Evolutionary conservation across 2,329 filamentous ascomycete species (phyloP).

Genomic region (Monilinia vaccinii-corymbosi): DNA sequence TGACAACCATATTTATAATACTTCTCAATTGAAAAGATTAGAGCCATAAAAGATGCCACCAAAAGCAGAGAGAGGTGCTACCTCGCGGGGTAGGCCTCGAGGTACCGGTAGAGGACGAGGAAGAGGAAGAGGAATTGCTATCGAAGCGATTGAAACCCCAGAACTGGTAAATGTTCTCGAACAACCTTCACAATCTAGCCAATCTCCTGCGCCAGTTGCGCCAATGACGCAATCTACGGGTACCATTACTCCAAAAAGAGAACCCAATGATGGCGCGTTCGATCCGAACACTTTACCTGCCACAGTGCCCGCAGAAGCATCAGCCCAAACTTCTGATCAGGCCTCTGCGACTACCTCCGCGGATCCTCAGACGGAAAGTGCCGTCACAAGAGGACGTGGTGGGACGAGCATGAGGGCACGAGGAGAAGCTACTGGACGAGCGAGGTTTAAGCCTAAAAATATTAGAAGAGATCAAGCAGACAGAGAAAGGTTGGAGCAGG

Average conservation of each 20-base stretch:
- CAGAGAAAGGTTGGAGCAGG: constrained; percentile 18
- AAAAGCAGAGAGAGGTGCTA: constrained; percentile 18
- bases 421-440: constrained; percentile 17
- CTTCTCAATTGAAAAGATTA: not conserved
- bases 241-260: constrained; percentile 11
- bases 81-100: constrained; percentile 10
- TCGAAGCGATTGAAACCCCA: constrained; percentile 8
- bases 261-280: constrained; percentile 13
- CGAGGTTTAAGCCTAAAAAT: constrained; percentile 29
- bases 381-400: not conserved
- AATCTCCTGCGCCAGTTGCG: not conserved
- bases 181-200: not conserved
- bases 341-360: constrained; percentile 23
- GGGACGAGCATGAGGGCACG: constrained; percentile 7
- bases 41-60: constrained; percentile 20
- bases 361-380: constrained; percentile 8
- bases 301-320: constrained; percentile 24
- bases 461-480: constrained; percentile 23
- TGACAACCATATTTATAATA: not conserved
- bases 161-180: not conserved
- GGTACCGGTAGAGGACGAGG: constrained; percentile 18
- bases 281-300: constrained; percentile 27
- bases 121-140: constrained; percentile 15
- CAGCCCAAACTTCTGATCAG: constrained; percentile 13
- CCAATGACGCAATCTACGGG: not conserved